These are phyloP conservation scores for Starmera dryadoides DNA, from an alignment of 805 yeast species.

Conservation along the genomic window DNA sequence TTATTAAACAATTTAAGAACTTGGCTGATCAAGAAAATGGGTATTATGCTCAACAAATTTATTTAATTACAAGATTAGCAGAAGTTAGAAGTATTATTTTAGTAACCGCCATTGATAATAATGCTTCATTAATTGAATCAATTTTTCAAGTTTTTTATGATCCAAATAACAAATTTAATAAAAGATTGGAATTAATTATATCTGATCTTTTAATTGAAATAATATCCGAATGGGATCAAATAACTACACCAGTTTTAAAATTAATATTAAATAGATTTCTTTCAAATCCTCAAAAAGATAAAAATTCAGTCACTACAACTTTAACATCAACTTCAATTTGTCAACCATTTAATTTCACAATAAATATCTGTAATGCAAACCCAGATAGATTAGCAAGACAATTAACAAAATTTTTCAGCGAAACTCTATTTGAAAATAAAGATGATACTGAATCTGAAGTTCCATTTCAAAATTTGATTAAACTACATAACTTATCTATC, in stretches of 20 bases:
- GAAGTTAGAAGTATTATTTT: conserved; percentile 71
- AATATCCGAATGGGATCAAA: conserved; percentile 58
- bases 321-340: conserved; percentile 12
- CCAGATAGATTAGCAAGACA: conserved; percentile 69
- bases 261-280: conserved; percentile 60
- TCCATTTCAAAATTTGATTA: conserved; percentile 37
- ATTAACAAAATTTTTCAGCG: conserved; percentile 74
- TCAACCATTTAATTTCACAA: conserved; percentile 59
- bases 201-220: conserved; percentile 71
- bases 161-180: conserved; percentile 38
- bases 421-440: conserved; percentile 45
- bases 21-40: conserved; percentile 51
- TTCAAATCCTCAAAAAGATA: conserved; percentile 13
- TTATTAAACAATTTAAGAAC: conserved; percentile 54
- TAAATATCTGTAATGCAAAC: conserved; percentile 62
- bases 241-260: conserved; percentile 55
- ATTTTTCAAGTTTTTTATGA: conserved; percentile 61
- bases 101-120: conserved; percentile 65
- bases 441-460: conserved; percentile 17
- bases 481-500: conserved; percentile 54
- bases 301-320: conserved; percentile 10
- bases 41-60: conserved; percentile 54
- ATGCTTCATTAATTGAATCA: conserved; percentile 43
- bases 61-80: conserved; percentile 59
- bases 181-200: conserved; percentile 51